phyloP scores from a whole-genome alignment of 2,329 filamentous ascomycete species.

The Aspergillus ruber region DNA sequence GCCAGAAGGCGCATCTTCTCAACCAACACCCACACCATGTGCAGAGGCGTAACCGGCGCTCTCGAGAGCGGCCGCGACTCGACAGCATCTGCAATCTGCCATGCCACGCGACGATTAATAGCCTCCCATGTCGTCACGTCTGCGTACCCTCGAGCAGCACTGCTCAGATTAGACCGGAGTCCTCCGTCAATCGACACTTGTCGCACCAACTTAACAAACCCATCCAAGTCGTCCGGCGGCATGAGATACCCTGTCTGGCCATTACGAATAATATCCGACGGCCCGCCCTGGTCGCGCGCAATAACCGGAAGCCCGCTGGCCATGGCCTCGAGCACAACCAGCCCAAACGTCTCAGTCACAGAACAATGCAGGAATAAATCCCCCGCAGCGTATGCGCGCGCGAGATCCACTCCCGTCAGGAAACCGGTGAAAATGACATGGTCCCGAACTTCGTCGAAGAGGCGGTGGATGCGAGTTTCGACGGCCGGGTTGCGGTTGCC shows the following conservation, averaged over 20 bases:
- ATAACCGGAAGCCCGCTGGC: conserved; percentile 64
- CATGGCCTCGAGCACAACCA: conserved; percentile 66
- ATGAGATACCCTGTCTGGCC: conserved; percentile 56
- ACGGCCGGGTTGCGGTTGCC: conserved; percentile 61
- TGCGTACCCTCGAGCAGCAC: conserved; percentile 49
- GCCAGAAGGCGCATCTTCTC: conserved; percentile 22
- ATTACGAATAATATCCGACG: conserved; percentile 60
- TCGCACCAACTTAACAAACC: conserved; percentile 51
- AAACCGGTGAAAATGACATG: conserved; percentile 63
- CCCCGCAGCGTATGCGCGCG: conserved; percentile 60
- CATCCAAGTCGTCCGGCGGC: conserved; percentile 52
- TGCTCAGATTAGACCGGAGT: conserved; percentile 43
- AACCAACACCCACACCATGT: conserved; percentile 4
- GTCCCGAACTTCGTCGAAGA: conserved; percentile 51
- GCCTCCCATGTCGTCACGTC: conserved; percentile 63
- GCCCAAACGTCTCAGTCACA: conserved; percentile 64
- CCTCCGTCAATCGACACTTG: conserved; percentile 43
- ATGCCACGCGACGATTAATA: conserved; percentile 64
- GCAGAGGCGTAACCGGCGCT: background rate
- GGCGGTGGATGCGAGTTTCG: conserved; percentile 54
- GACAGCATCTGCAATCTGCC: conserved; percentile 51
- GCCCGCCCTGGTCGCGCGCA: conserved; percentile 63
- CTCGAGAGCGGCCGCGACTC: background rate
- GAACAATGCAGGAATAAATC: conserved; percentile 68
- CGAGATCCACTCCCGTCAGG: conserved; percentile 54